Conservation (phyloP, 2,329 filamentous ascomycete genomes). For the Claviceps monticola region DNA sequence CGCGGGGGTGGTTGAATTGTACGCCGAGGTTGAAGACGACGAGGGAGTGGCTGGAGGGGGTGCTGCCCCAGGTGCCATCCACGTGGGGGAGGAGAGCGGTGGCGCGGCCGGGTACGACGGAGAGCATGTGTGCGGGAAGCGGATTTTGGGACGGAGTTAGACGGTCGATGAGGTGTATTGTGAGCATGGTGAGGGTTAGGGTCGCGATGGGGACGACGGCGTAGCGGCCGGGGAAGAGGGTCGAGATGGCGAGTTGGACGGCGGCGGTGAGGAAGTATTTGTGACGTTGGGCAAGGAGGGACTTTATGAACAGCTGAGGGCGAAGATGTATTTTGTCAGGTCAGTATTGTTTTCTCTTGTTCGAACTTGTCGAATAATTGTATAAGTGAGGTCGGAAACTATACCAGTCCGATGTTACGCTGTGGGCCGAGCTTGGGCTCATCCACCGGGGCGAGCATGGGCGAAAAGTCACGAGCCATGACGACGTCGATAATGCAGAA, state of each 20-base stretch:
- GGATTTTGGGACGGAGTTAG: constrained; percentile 3
- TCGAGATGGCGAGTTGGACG: constrained; percentile 19
- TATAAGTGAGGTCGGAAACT: constrained; percentile 3
- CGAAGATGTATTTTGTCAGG: neutral
- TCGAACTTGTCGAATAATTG: neutral
- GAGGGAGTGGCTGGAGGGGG: constrained; percentile 16
- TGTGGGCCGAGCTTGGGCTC: constrained; percentile 5
- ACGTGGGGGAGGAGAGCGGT: constrained; percentile 20
- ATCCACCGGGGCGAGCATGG: constrained; percentile 11
- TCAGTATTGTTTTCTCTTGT: neutral
- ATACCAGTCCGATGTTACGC: constrained; percentile 9
- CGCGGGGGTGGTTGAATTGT: constrained; percentile 35
- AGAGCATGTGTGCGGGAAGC: constrained; percentile 8
- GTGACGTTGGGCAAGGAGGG: constrained; percentile 20
- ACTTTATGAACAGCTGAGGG: constrained; percentile 12
- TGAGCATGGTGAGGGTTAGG: constrained; percentile 17
- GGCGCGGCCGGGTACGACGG: constrained; percentile 18
- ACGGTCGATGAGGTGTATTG: constrained; percentile 17
- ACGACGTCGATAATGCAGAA: neutral
- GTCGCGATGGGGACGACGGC: constrained; percentile 19
- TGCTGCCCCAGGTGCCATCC: constrained; percentile 13
- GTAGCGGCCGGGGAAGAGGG: constrained; percentile 20
- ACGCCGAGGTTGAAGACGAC: constrained; percentile 30
- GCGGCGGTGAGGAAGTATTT: constrained; percentile 21
- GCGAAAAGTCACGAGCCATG: constrained; percentile 10